Evolutionary conservation across 805 yeast species (phyloP), one percentile per base, ranked within the genome.

Genomic region (Blastobotrys attinorum): DNA sequence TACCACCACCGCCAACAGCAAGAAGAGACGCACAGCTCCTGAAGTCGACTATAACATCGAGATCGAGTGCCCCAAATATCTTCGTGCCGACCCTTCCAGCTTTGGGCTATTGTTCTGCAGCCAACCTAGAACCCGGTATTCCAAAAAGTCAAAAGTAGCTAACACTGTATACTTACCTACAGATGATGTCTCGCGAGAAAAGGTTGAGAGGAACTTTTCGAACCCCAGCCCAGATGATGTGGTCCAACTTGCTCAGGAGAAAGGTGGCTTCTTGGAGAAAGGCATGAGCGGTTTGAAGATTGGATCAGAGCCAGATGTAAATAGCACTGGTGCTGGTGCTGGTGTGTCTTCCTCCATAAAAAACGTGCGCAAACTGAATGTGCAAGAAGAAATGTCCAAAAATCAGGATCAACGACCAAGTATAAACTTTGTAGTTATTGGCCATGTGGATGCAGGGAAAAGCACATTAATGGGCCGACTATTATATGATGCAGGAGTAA

Each of bases 401-500:
- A 22, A 34, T 4, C 15, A 40, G 31, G 18, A 25, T 16, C 23
- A 27, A 15, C 79, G 78, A 52, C 83, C 84, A 1, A 73, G 69
- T 43, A 63, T 79, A 40, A 75, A 83, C n/a, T 82, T 82, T 54
- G 88, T 83, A 27, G 87, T 84, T 3, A 81, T 84, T 51, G 92
- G 94, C 8, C 94, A 84, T 60, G 90, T 84, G 4, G 94, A 84
- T 61, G 85, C 90, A 0, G 94, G 94, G 13, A 84, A 84, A 56
- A 81, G 88, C 2, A 84, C 94, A 1, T 67, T 84, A 40, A 76
- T 83, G 75, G 94, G 94, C 4, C 63, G 92, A 38, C 59, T 84
- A 31, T 60, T 84, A 33, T 78, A 75, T 47, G 90, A 83, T 53
- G 60, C 75, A 22, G 82, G 83, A 5, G 77, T 78, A 2, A 78